Evolutionary conservation across 805 yeast species (phyloP).

Genomic region (Sugiyamaella valdiviana): DNA sequence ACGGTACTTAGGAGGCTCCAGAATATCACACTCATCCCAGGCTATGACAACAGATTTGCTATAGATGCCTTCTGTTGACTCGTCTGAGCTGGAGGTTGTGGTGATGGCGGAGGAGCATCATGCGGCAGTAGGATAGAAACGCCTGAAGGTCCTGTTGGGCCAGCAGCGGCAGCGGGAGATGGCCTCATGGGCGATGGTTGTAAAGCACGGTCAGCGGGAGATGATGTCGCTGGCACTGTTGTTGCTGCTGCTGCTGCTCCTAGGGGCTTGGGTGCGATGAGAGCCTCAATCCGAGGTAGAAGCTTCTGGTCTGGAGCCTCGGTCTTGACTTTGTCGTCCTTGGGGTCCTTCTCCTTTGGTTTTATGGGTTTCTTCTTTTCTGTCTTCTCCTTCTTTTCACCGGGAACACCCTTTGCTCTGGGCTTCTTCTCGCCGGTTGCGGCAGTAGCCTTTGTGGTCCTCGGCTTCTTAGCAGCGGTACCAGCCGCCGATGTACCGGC

Average conservation of each 20-base stretch:
- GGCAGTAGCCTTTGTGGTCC: constrained; percentile 3
- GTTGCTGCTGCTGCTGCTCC: not conserved
- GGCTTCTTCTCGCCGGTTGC: constrained; percentile 4
- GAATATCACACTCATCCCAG: no score
- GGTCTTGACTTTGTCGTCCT: constrained; percentile 6
- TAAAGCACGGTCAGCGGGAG: no score
- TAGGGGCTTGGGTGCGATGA: not conserved
- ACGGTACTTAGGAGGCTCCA: no score
- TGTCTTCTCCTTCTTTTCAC: constrained; percentile 5
- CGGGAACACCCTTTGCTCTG: not conserved
- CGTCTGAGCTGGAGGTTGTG: not conserved
- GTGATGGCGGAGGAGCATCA: not conserved
- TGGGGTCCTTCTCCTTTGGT: constrained; percentile 3
- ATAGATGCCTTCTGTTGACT: not conserved
- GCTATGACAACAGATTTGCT: not conserved
- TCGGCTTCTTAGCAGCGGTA: constrained; percentile 2
- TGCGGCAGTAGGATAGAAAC: not conserved
- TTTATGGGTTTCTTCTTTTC: not conserved
- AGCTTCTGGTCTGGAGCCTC: constrained; percentile 8
- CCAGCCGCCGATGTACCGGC: constrained; percentile 4
- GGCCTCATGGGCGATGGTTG: no score
- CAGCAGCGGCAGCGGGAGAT: not conserved
- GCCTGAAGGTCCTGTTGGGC: not conserved
- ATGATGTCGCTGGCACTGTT: no score
- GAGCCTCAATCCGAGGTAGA: not conserved